Percentiles rank a stretch among this genome's conserved stretches.
Conservation (phyloP, 2,329 filamentous ascomycete species). For the Hymenoscyphus linearis region DNA sequence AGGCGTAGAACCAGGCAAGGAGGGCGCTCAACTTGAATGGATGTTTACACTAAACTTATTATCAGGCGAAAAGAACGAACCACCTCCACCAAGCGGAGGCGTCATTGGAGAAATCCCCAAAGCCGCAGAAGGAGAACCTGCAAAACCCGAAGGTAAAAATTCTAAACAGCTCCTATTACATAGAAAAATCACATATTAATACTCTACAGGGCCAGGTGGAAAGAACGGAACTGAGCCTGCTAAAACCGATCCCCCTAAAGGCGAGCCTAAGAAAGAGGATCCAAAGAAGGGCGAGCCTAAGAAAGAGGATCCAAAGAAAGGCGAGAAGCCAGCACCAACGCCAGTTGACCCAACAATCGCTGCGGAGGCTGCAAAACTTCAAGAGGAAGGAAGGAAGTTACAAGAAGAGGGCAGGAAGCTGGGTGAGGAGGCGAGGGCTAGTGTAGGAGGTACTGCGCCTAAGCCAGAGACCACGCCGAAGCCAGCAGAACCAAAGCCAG, state of each 20-base stretch:
- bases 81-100: background rate
- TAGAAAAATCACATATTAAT: background rate
- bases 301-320: background rate
- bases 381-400: background rate
- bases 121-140: background rate
- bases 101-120: too few species aligned
- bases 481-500: too few species aligned
- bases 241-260: too few species aligned
- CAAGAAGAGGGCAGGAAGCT: background rate
- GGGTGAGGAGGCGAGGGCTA: background rate
- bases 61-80: background rate
- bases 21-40: too few species aligned
- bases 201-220: background rate
- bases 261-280: background rate
- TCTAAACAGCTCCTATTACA: background rate
- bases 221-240: background rate
- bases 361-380: background rate
- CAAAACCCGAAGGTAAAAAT: background rate
- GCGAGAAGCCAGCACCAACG: background rate
- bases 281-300: background rate
- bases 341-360: background rate
- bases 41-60: too few species aligned
- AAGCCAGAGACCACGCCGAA: too few species aligned
- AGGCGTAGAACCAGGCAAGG: too few species aligned
- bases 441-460: background rate